Conservation (phyloP, 169 alveolate genomes). For the Eimeria acervulina region DNA sequence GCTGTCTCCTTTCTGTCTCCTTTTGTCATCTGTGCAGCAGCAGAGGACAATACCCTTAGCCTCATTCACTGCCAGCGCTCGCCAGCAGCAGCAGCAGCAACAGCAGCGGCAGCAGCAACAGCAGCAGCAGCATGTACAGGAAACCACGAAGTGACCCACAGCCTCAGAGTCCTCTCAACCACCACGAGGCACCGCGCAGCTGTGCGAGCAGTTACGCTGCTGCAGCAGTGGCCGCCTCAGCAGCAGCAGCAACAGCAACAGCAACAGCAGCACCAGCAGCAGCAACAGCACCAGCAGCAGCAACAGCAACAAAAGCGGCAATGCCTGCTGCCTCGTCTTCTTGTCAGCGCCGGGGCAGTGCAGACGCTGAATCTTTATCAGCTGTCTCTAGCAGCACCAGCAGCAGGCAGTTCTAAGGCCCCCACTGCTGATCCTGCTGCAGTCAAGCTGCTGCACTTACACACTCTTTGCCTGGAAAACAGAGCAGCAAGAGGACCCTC, state of each 20-base stretch:
- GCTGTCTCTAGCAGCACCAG: neutral
- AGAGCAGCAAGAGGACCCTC: slow-evolving; percentile 40
- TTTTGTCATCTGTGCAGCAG: slow-evolving; percentile 45
- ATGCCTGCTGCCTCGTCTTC: slow-evolving; percentile 32
- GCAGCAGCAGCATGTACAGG: slow-evolving; percentile 66
- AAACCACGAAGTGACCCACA: neutral
- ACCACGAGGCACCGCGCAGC: slow-evolving; percentile 55
- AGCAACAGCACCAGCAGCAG: slow-evolving; percentile 41
- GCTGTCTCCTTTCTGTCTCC: slow-evolving; percentile 59
- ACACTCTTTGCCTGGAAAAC: slow-evolving; percentile 10
- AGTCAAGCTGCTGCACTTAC: neutral
- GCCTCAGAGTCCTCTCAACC: slow-evolving; percentile 38
- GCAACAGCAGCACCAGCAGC: slow-evolving; percentile 46
- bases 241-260: slow-evolving; percentile 45
- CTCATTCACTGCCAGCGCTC: slow-evolving; percentile 6
- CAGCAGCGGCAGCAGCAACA: slow-evolving; percentile 64
- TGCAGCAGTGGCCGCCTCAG: slow-evolving; percentile 36
- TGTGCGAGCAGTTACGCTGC: slow-evolving; percentile 3
- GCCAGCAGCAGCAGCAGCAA: slow-evolving; percentile 69
- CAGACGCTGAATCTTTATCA: slow-evolving; percentile 46
- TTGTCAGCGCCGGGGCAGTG: slow-evolving; percentile 46
- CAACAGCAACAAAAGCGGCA: neutral
- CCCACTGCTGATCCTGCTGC: slow-evolving; percentile 16
- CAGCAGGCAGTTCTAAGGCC: neutral
- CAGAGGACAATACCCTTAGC: slow-evolving; percentile 51